Percentiles rank a stretch among this genome's conserved stretches.
Evolutionary conservation across 2,329 filamentous ascomycete genomes (phyloP).

Genomic region (Colletotrichum chlorophyti): DNA sequence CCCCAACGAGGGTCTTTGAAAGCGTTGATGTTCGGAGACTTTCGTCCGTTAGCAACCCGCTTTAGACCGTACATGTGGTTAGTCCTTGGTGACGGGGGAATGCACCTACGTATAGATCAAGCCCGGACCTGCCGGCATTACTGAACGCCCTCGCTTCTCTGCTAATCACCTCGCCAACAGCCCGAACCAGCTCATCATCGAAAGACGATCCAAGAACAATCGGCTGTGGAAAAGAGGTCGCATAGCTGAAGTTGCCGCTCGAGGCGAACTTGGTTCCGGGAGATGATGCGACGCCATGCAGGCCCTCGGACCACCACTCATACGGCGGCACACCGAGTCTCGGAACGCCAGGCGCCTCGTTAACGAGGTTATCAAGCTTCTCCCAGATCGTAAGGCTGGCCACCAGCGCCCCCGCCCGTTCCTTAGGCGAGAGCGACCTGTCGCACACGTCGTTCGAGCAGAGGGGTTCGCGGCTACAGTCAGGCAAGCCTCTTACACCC

Average conservation of each 20-base stretch:
- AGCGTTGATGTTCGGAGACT: constrained; percentile 71
- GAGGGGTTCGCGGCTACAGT: constrained; percentile 36
- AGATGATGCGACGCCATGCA: constrained; percentile 65
- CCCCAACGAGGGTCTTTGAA: constrained; percentile 71
- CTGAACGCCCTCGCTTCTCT: constrained; percentile 71
- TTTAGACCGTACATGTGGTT: too few relatives aligned
- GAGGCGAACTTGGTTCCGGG: constrained; percentile 59
- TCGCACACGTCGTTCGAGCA: constrained; percentile 52
- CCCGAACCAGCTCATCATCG: constrained; percentile 65
- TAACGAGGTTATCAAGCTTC: constrained; percentile 56
- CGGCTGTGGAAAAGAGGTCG: constrained; percentile 71
- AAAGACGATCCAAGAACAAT: constrained; percentile 69
- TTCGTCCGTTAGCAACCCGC: not conserved
- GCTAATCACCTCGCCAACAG: constrained; percentile 60
- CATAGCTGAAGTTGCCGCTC: constrained; percentile 61
- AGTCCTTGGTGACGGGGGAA: too few relatives aligned
- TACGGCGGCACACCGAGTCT: constrained; percentile 65
- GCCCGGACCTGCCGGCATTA: constrained; percentile 61
- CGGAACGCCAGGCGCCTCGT: constrained; percentile 52
- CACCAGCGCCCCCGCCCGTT: constrained; percentile 55
- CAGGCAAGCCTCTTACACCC: constrained; percentile 27
- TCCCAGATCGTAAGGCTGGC: constrained; percentile 57
- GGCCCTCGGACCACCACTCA: constrained; percentile 67
- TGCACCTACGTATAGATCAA: constrained; percentile 58
- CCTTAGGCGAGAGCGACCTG: constrained; percentile 42